Evolutionary conservation across 805 yeast genomes (phyloP).

Genomic region (Ogataea corticis): DNA sequence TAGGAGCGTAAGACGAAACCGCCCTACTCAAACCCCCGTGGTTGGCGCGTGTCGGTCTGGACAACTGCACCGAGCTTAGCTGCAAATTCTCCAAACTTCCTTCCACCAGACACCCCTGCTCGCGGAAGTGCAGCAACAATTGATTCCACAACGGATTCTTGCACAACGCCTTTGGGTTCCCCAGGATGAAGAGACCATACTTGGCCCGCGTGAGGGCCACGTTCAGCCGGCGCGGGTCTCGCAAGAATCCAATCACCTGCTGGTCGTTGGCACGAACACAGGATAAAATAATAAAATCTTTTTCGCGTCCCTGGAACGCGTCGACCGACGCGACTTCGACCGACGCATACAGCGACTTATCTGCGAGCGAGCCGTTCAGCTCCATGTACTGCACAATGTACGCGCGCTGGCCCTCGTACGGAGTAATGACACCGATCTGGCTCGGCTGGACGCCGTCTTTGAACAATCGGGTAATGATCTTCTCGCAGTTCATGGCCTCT

Average conservation of each 20-base stretch:
- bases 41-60: constrained; percentile 18
- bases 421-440: constrained; percentile 91
- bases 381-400: constrained; percentile 78
- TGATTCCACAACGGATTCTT: constrained; percentile 77
- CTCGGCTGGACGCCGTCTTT: constrained; percentile 74
- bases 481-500: constrained; percentile 88
- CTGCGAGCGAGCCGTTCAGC: constrained; percentile 61
- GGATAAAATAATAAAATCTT: constrained; percentile 50
- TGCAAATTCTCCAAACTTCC: constrained; percentile 83
- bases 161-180: constrained; percentile 79
- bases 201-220: constrained; percentile 89
- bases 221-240: constrained; percentile 82
- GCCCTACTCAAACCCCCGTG: no score
- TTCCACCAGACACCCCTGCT: constrained; percentile 84
- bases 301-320: constrained; percentile 62
- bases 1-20: constrained; percentile 11
- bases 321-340: constrained; percentile 86
- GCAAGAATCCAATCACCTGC: constrained; percentile 77
- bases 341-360: constrained; percentile 60
- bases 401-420: constrained; percentile 92
- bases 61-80: constrained; percentile 60
- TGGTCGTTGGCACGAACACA: constrained; percentile 68
- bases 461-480: constrained; percentile 69
- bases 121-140: constrained; percentile 74
- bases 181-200: constrained; percentile 77